phyloP scores from a whole-genome alignment of 2,329 filamentous ascomycete species.

The Hypoxylon sp. region DNA sequence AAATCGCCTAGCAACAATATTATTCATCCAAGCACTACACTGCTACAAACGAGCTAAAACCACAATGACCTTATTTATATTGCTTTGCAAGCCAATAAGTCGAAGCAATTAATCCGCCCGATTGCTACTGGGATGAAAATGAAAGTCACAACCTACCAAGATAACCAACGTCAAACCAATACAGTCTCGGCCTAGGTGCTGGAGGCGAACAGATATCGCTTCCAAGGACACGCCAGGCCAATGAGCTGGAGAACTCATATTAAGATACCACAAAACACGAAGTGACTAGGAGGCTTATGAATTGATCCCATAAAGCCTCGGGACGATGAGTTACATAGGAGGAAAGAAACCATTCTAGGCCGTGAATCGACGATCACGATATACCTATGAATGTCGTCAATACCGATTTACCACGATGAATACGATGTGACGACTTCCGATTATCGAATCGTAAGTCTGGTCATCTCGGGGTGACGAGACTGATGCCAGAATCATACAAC shows the following conservation, averaged over 20 bases:
- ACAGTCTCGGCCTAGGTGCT: slow-evolving; percentile 2
- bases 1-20: slow-evolving; percentile 2
- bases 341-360: background rate
- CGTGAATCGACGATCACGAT: slow-evolving; percentile 9
- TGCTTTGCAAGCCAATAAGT: slow-evolving; percentile 8
- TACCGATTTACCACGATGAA: slow-evolving; percentile 22
- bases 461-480: slow-evolving; percentile 10
- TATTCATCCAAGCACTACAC: background rate
- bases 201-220: background rate
- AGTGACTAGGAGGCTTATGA: background rate
- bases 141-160: slow-evolving; percentile 6
- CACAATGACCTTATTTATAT: background rate
- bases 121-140: background rate
- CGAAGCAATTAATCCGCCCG: background rate
- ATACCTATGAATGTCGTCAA: slow-evolving; percentile 4
- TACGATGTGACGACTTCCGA: slow-evolving; percentile 39
- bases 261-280: background rate
- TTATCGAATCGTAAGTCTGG: slow-evolving; percentile 28
- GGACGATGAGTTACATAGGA: background rate
- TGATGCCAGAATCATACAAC: slow-evolving; percentile 37
- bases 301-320: background rate
- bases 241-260: slow-evolving; percentile 1
- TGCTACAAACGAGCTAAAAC: background rate
- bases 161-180: background rate
- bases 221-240: background rate